Evolutionary conservation across 768 basidiomycete genomes (phyloP).

Genomic region (Trametes cinnabarina): DNA sequence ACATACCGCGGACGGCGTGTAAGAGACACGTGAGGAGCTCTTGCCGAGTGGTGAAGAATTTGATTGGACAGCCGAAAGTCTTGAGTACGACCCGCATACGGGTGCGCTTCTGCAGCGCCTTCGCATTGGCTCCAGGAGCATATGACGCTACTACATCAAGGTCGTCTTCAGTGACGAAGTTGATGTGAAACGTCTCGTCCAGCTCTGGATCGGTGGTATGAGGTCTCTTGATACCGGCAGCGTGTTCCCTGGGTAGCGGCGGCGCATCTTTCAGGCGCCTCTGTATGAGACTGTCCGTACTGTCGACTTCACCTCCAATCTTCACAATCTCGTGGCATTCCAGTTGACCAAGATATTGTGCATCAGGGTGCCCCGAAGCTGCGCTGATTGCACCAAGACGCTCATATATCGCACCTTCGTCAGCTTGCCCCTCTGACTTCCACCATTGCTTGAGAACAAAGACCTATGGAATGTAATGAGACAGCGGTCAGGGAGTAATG

Average conservation of each 20-base stretch:
- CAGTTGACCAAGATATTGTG: neutral
- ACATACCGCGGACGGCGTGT: neutral
- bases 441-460: neutral
- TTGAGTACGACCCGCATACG: neutral
- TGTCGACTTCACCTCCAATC: neutral
- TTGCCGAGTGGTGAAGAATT: neutral
- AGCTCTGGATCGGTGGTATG: neutral
- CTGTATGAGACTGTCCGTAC: neutral
- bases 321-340: neutral
- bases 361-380: neutral
- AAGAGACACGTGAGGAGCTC: neutral
- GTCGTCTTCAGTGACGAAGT: neutral
- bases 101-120: neutral
- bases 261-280: neutral
- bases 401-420: neutral
- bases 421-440: neutral
- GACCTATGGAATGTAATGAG: neutral
- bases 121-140: neutral
- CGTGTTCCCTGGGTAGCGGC: neutral
- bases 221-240: neutral
- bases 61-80: neutral
- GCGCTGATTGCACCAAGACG: neutral
- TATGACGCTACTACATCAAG: neutral
- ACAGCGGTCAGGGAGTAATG: too few relatives aligned
- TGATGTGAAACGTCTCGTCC: neutral